Conservation (phyloP, 768 basidiomycete species). For the Trametes cubensis region DNA sequence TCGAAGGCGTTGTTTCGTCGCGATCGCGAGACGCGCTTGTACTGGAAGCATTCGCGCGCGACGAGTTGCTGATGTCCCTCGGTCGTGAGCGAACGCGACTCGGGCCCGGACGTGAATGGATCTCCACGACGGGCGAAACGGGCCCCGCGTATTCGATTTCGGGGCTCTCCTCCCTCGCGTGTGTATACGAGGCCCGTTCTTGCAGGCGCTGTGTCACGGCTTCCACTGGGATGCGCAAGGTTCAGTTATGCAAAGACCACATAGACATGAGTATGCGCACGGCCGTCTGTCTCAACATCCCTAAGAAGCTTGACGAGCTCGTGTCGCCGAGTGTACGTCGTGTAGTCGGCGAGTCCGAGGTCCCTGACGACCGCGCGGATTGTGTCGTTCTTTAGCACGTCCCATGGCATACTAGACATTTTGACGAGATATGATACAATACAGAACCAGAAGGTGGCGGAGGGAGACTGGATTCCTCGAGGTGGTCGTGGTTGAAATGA, state of each 20-base stretch:
- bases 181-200: background rate
- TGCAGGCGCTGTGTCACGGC: constrained; percentile 11
- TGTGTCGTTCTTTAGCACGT: constrained; percentile 29
- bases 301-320: constrained; percentile 30
- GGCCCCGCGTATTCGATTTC: constrained; percentile 10
- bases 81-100: background rate
- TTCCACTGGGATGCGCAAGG: background rate
- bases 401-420: constrained; percentile 31
- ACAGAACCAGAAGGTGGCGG: too few relatives aligned
- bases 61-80: background rate
- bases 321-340: constrained; percentile 20
- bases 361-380: constrained; percentile 30
- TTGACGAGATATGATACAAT: constrained; percentile 7
- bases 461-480: too few relatives aligned
- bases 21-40: background rate
- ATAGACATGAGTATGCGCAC: constrained; percentile 21
- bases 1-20: background rate
- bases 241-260: background rate
- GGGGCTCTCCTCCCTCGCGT: constrained; percentile 2
- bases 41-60: background rate
- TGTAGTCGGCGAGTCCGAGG: constrained; percentile 27
- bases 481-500: too few relatives aligned
- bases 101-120: background rate
- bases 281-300: constrained; percentile 26
- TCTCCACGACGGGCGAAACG: background rate